phyloP scores from a whole-genome alignment of 2,329 filamentous ascomycete species.

The Xylariales sp. region DNA sequence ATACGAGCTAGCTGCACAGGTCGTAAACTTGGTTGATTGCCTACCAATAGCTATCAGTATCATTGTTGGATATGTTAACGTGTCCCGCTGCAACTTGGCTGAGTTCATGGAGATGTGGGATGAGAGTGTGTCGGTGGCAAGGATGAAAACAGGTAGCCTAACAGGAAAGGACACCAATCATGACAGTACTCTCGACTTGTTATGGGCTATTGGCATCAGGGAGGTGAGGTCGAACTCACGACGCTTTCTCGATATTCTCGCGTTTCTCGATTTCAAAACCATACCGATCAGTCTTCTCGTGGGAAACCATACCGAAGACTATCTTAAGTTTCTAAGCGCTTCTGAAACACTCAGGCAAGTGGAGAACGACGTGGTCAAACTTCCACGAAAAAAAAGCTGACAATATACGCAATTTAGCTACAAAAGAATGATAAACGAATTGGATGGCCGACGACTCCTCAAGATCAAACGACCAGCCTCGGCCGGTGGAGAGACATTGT shows the following conservation, averaged over 20 bases:
- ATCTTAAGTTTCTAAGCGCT: slow-evolving; percentile 11
- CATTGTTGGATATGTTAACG: slow-evolving; percentile 15
- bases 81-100: slow-evolving; percentile 10
- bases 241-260: slow-evolving; percentile 14
- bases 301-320: slow-evolving; percentile 11
- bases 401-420: too few relatives aligned
- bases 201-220: slow-evolving; percentile 16
- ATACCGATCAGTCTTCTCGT: slow-evolving; percentile 16
- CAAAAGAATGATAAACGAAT: slow-evolving; percentile 13
- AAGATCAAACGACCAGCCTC: slow-evolving; percentile 5
- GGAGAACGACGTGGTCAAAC: too few relatives aligned
- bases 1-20: slow-evolving; percentile 10
- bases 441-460: slow-evolving; percentile 12
- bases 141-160: not conserved
- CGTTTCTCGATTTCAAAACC: slow-evolving; percentile 14
- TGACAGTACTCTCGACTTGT: not conserved
- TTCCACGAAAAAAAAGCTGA: too few relatives aligned
- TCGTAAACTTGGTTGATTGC: slow-evolving; percentile 10
- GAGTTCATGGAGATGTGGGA: slow-evolving; percentile 19
- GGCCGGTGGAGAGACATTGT: slow-evolving; percentile 8
- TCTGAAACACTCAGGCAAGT: slow-evolving; percentile 9
- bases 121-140: slow-evolving; percentile 10
- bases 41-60: slow-evolving; percentile 15
- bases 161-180: too few relatives aligned
- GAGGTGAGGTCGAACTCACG: slow-evolving; percentile 12